Conservation (phyloP, 2,329 filamentous ascomycete species). For the Aspergillus ibericus region DNA sequence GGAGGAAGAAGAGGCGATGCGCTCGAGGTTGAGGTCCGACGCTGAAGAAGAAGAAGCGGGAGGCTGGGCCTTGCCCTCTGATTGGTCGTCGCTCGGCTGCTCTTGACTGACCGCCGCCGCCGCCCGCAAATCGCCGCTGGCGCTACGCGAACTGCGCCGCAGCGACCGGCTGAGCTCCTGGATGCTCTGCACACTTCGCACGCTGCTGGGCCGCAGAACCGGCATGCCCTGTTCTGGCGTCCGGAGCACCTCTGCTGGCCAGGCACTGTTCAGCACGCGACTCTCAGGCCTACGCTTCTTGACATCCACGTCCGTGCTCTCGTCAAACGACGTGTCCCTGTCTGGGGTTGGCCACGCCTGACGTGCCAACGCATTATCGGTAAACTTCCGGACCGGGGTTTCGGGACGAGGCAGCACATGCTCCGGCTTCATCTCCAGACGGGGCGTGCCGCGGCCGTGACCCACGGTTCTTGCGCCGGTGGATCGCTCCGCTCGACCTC, state of each 20-base stretch:
- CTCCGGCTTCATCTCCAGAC: conserved; percentile 43
- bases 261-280: conserved; percentile 16
- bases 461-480: conserved; percentile 43
- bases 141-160: conserved; percentile 59
- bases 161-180: conserved; percentile 50
- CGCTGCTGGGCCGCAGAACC: conserved; percentile 46
- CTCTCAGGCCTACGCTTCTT: conserved; percentile 28
- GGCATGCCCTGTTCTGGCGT: conserved; percentile 33
- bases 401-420: conserved; percentile 37
- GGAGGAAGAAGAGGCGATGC: conserved; percentile 52
- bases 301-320: conserved; percentile 15
- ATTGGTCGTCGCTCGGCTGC: conserved; percentile 22
- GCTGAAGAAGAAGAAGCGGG: conserved; percentile 21
- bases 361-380: conserved; percentile 34
- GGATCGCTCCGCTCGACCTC: conserved; percentile 36
- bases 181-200: conserved; percentile 55
- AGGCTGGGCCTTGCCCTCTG: conserved; percentile 31
- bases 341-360: conserved; percentile 33
- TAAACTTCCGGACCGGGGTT: conserved; percentile 34
- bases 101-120: conserved; percentile 64
- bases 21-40: conserved; percentile 36
- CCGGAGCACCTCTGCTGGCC: conserved; percentile 39
- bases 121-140: conserved; percentile 61
- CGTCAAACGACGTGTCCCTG: conserved; percentile 18
- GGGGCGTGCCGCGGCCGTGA: conserved; percentile 28